These are phyloP conservation scores for Lichina pygmaea DNA, from an alignment of 495 filamentous ascomycete species.

Conservation along the genomic window DNA sequence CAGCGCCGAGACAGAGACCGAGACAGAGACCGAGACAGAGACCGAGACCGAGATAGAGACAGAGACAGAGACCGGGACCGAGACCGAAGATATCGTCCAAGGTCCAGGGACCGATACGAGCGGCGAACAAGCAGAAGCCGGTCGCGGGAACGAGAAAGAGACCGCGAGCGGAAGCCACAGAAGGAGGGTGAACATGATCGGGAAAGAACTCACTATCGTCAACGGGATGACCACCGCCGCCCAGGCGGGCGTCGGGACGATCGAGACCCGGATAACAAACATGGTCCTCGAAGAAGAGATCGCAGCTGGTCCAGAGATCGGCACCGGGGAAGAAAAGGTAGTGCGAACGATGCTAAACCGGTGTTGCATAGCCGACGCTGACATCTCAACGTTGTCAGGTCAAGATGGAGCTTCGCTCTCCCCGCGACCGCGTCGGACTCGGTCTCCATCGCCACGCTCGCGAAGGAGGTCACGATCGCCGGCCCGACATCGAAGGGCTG, in stretches of 20 bases:
- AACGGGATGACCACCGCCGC: slow-evolving; percentile 12
- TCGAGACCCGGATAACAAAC: slow-evolving; percentile 8
- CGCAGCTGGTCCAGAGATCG: not conserved
- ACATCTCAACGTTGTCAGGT: not conserved
- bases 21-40: slow-evolving; percentile 6
- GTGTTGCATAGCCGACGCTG: not conserved
- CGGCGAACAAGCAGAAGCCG: slow-evolving; percentile 7
- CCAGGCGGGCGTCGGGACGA: slow-evolving; percentile 18
- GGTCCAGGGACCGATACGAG: slow-evolving; percentile 13
- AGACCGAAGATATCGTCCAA: slow-evolving; percentile 13
- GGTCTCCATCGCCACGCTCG: slow-evolving; percentile 17
- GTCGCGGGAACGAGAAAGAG: slow-evolving; percentile 9
- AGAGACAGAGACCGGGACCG: slow-evolving; percentile 14
- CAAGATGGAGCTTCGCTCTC: slow-evolving; percentile 4
- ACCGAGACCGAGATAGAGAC: slow-evolving; percentile 11
- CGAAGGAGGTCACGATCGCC: slow-evolving; percentile 12
- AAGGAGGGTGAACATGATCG: slow-evolving; percentile 13
- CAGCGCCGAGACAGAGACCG: slow-evolving; percentile 2
- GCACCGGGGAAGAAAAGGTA: not conserved
- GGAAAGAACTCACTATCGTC: slow-evolving; percentile 5
- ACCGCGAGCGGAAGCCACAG: slow-evolving; percentile 11
- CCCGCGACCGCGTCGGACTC: slow-evolving; percentile 15
- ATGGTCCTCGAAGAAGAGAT: not conserved
- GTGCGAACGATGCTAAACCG: not conserved
- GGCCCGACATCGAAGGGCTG: slow-evolving; percentile 1